A percentile compares a stretch with the other conserved stretches of the same genome.
Evolutionary conservation across 2,329 filamentous ascomycete genomes (phyloP).

Genomic region (Fusarium sp.): DNA sequence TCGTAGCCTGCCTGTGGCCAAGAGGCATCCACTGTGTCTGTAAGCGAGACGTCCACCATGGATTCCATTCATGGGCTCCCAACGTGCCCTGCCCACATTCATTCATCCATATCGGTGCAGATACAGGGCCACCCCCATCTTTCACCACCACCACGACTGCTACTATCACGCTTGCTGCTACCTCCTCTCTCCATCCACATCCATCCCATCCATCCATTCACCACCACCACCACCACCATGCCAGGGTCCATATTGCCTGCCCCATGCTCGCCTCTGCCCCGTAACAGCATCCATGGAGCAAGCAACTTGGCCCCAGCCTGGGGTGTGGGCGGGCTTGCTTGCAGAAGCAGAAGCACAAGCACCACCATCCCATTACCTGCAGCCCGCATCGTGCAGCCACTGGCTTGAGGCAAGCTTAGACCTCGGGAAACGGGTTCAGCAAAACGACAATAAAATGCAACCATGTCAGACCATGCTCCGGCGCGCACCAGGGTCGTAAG

Average conservation of each 20-base stretch:
- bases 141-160: conserved; percentile 22
- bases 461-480: conserved; percentile 44
- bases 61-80: not conserved
- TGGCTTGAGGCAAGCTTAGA: conserved; percentile 23
- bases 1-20: not conserved
- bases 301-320: not conserved
- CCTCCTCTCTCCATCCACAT: conserved; percentile 17
- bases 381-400: not conserved
- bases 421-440: conserved; percentile 27
- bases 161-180: conserved; percentile 6
- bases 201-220: conserved; percentile 15
- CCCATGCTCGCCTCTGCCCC: conserved; percentile 27
- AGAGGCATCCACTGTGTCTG: conserved; percentile 1
- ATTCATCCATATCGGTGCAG: not conserved
- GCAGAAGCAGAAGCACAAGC: not conserved
- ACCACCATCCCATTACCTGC: not conserved
- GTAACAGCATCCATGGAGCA: conserved; percentile 28
- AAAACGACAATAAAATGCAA: conserved; percentile 36
- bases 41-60: not conserved
- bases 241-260: conserved; percentile 33
- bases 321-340: conserved; percentile 7
- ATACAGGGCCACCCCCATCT: conserved; percentile 14
- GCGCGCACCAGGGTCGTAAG: conserved; percentile 39
- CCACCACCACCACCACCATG: conserved; percentile 6
- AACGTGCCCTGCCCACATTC: not conserved